Evolutionary conservation across 768 basidiomycete genomes (phyloP), one percentile per base, ranked within the genome.

Genomic region (Boletus subparvulus): DNA sequence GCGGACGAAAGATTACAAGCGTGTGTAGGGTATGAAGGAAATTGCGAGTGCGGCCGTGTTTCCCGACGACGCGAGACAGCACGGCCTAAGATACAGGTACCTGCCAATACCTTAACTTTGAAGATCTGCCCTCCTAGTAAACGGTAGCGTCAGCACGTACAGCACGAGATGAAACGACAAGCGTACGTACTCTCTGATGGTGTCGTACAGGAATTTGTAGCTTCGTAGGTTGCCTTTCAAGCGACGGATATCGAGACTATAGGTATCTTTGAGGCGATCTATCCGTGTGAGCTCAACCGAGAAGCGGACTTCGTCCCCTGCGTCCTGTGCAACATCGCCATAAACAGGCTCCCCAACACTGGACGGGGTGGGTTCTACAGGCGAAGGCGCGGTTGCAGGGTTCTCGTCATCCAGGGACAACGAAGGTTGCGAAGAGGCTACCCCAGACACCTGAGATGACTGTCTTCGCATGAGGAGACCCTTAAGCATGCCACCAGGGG

Each of bases 301-400:
- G 78, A 98, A 98, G 63, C 92, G 85, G 63, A 99, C 93, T 84
- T 98, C 97, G 64, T 96, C 96, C 32, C 94, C 94, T 19, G 84
- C 83, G 67, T 98, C 97, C 63, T 90, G 83, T 5, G 79, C 69
- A n/a, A 76, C 63, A 54, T 91, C 91, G 14, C 95, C 95, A 65
- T 96, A 98, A 21, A 87, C 68, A 21, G 86, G 75, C 52, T 87
- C 82, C n/a, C 66, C 61, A 49, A 73, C 74, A 44, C 63, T 48
- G 0, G 63, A 54, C n/a, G 76, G 37, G 9, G 71, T 62, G n/a
- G 69, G 55, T 56, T 84, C 83, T 28, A 68, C 63, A 12, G 71
- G 72, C 4, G 64, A 69, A 14, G 68, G 49, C 19, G 58, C 52
- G 4, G 54, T 54, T 12, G 55, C 43, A 44, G 54, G 30, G 67